Evolutionary conservation across 202 grass and related monocot genomes (phyloP), one percentile per base, ranked within the genome.

Genomic region (Schoenoplectus triqueter): DNA sequence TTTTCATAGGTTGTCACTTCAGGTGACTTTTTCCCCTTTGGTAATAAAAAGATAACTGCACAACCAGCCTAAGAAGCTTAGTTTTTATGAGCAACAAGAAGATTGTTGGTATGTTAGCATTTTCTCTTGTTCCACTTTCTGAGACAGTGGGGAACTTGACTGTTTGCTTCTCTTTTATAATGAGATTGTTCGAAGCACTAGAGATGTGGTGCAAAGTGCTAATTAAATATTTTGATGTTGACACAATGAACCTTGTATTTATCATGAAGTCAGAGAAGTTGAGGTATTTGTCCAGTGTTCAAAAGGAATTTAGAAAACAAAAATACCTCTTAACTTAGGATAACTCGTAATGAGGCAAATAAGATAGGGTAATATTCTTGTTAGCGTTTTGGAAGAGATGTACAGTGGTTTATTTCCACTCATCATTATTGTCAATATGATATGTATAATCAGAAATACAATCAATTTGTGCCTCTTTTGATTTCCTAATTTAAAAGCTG

Each of bases 21-120:
- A 5, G 52, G 10, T 17, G 5, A 13, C 73, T 3, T 49, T 50
- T 50, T 50, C 9, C 39, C 17, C 14, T 75, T 56, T 56, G 51
- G 73, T 60, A 60, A 60, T 78, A 31, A 78, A 60, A 78, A 60
- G 13, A 42, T 31, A 78, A 78, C 31, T 31, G 31, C 31, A 31
- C 31, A 31, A 79, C 52, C 45, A 79, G 14, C 31, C 54, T 31
- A 60, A 78, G 55, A 61, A 61, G 44, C 1, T 39, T 60, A 78
- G 13, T 42, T 78, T 31, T 60, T 78, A n/a, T 31, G n/a, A 7
- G 39, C 1, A 11, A 54, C 60, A 78, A 31, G 31, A 31, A 17
- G 55, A 78, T 42, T 60, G 2, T 78, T 78, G 74, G 55, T 45
- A 14, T 2, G 5, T 60, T 8, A 59, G 39, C 6, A 60, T 59